These are phyloP conservation scores for Purshia tridentata DNA, from an alignment of 306 rosid species.

Conservation along the genomic window DNA sequence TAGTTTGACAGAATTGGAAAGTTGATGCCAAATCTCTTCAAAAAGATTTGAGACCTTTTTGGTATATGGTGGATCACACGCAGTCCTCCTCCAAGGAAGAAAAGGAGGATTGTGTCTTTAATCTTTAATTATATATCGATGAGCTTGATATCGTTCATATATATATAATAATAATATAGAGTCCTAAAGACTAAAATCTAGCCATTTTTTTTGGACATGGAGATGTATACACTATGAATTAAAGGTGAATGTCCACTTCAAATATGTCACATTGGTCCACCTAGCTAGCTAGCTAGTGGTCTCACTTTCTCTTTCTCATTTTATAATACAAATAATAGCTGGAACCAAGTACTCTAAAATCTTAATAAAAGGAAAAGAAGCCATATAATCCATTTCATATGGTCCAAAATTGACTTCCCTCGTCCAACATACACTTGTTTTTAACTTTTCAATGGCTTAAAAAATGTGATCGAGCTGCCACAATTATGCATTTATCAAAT, in stretches of 20 bases:
- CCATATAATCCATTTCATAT: conserved; percentile 4
- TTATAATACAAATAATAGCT: conserved; percentile 17
- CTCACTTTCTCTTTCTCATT: neutral
- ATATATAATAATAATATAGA: no score
- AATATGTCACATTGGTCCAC: conserved; percentile 4
- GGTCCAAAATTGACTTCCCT: conserved; percentile 17
- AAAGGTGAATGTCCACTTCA: neutral
- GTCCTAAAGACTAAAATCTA: neutral
- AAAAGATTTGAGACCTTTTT: neutral
- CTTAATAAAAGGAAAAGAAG: neutral
- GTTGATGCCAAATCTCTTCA: neutral
- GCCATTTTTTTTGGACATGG: neutral
- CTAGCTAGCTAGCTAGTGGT: neutral
- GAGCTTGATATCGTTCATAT: no score
- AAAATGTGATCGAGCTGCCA: neutral
- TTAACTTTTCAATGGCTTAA: neutral
- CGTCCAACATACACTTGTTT: neutral
- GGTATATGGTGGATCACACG: neutral
- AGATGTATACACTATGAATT: neutral
- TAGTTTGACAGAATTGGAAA: conserved; percentile 1
- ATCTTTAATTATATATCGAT: no score
- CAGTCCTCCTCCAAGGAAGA: neutral
- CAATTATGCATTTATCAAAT: neutral
- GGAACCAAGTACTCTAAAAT: conserved; percentile 10
- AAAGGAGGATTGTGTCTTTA: neutral